A percentile compares a stretch with the other conserved stretches of the same genome.
Conservation (phyloP, 78 protist species). For the Dictyostelium firmibasis region DNA sequence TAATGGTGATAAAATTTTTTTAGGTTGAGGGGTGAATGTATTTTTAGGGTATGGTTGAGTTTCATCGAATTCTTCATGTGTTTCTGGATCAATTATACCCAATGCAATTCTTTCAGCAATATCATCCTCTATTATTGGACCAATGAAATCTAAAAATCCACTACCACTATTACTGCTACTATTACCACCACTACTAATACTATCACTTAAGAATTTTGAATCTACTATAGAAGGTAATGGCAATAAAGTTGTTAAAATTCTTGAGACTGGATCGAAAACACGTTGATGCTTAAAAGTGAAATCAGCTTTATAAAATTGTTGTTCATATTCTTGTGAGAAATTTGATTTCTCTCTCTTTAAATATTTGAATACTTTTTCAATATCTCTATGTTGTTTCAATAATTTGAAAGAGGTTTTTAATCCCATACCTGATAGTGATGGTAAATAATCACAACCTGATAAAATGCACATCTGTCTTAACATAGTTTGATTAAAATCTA, state of each 20-base stretch:
- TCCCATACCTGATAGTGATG: slow-evolving; percentile 93
- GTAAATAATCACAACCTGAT: slow-evolving; percentile 98
- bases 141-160: slow-evolving; percentile 29
- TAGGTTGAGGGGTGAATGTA: slow-evolving; percentile 42
- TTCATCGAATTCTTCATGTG: slow-evolving; percentile 18
- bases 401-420: slow-evolving; percentile 89
- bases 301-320: slow-evolving; percentile 70
- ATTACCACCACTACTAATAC: background rate
- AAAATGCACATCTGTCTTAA: slow-evolving; percentile 92
- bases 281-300: slow-evolving; percentile 87
- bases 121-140: slow-evolving; percentile 25
- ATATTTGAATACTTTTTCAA: slow-evolving; percentile 43
- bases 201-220: background rate
- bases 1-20: background rate
- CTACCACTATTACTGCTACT: background rate
- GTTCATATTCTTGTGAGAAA: slow-evolving; percentile 74
- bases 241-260: slow-evolving; percentile 5
- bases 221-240: slow-evolving; percentile 32
- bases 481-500: slow-evolving; percentile 35
- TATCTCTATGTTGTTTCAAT: slow-evolving; percentile 42
- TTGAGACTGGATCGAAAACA: slow-evolving; percentile 82
- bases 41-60: background rate
- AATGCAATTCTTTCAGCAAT: slow-evolving; percentile 38
- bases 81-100: slow-evolving; percentile 36
- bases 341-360: background rate